Conservation (phyloP, 2,329 filamentous ascomycete species). For the Verticillium dahliae region DNA sequence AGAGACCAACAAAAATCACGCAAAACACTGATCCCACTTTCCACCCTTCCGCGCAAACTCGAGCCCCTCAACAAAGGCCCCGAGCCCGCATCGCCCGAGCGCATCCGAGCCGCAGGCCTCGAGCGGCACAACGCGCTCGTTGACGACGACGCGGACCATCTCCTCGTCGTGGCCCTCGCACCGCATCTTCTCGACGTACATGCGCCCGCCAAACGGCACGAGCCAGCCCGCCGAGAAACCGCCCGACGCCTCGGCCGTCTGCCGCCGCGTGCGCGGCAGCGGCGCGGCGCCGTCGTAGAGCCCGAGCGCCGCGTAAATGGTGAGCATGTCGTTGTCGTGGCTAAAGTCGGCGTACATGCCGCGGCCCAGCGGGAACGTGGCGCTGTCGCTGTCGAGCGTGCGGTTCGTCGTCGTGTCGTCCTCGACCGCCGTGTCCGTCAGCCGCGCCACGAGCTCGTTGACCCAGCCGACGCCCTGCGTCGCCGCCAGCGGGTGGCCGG, state of each 20-base stretch:
- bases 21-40: conserved; percentile 62
- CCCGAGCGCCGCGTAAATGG: conserved; percentile 69
- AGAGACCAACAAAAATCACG: conserved; percentile 10
- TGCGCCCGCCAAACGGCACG: conserved; percentile 73
- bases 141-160: conserved; percentile 72
- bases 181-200: conserved; percentile 83
- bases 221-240: conserved; percentile 73
- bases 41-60: conserved; percentile 68
- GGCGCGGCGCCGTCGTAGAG: conserved; percentile 62
- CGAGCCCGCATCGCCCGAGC: conserved; percentile 63
- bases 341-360: conserved; percentile 82
- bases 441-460: conserved; percentile 78
- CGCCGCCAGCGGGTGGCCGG: conserved; percentile 70
- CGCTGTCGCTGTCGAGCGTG: conserved; percentile 61
- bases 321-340: conserved; percentile 83
- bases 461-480: conserved; percentile 83
- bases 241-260: conserved; percentile 44
- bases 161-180: conserved; percentile 58
- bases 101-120: conserved; percentile 63
- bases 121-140: conserved; percentile 73
- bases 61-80: conserved; percentile 67
- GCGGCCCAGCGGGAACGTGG: conserved; percentile 66
- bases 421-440: conserved; percentile 61
- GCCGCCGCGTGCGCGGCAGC: conserved; percentile 43
- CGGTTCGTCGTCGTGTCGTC: conserved; percentile 72